Percentiles rank a stretch among this genome's conserved stretches.
Conservation (phyloP, 176 grass and related monocot species). For the Avena atlantica region DNA sequence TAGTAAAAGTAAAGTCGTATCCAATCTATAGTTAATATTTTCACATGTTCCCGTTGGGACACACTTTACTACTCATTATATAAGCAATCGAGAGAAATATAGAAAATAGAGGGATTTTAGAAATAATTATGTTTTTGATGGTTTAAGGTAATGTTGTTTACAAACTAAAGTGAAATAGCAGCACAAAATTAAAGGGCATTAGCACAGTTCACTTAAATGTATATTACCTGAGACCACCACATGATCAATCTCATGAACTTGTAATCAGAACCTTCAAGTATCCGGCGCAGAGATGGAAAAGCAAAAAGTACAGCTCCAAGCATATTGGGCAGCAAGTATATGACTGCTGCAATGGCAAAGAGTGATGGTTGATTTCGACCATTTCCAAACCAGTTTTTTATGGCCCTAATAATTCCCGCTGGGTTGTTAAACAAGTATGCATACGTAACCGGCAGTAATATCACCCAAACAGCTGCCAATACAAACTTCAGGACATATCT, state of each 20-base stretch:
- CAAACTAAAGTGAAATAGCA: background rate
- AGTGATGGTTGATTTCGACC: conserved; percentile 75
- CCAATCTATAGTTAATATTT: background rate
- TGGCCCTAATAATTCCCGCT: conserved; percentile 67
- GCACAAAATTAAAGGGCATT: background rate
- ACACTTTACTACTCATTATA: background rate
- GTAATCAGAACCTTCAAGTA: conserved; percentile 77
- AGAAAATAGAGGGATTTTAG: background rate
- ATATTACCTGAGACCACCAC: conserved; percentile 98
- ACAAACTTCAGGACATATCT: conserved; percentile 87
- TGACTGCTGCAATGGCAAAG: conserved; percentile 69
- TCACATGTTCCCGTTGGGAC: background rate
- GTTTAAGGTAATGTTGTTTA: background rate
- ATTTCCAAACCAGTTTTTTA: conserved; percentile 84
- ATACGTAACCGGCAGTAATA: conserved; percentile 87
- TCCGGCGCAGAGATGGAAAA: conserved; percentile 72
- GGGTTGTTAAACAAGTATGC: conserved; percentile 80
- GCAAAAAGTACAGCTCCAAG: conserved; percentile 73
- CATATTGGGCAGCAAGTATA: conserved; percentile 83
- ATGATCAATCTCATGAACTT: conserved; percentile 74
- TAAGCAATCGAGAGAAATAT: background rate
- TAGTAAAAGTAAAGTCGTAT: background rate
- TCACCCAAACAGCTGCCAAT: conserved; percentile 74
- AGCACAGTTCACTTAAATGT: conserved; percentile 25
- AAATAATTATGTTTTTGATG: background rate